Conservation (phyloP, 768 basidiomycete genomes). For the Guyanaporus albipodus region DNA sequence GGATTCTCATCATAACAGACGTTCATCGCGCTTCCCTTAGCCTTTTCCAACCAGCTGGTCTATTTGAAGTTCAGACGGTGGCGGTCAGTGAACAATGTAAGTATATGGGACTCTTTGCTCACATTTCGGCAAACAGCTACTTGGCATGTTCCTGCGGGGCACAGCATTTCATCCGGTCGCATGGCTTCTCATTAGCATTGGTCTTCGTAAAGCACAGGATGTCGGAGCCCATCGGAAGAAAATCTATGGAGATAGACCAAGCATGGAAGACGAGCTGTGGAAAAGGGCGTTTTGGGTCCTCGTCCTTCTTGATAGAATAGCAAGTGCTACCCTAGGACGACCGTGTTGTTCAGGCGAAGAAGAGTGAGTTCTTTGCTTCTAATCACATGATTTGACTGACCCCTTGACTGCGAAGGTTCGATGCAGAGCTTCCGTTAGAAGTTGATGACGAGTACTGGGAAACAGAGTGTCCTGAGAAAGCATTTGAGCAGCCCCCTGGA, state of each 20-base stretch:
- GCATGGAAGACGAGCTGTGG: constrained; percentile 65
- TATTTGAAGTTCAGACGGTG: constrained; percentile 63
- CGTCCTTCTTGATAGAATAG: constrained; percentile 55
- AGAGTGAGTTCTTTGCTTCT: constrained; percentile 45
- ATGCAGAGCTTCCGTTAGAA: constrained; percentile 76
- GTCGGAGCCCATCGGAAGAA: constrained; percentile 71
- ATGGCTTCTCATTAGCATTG: constrained; percentile 55
- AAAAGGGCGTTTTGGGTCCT: constrained; percentile 78
- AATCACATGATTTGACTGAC: constrained; percentile 4
- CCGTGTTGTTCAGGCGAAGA: constrained; percentile 57
- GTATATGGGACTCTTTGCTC: constrained; percentile 1
- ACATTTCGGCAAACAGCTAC: constrained; percentile 35
- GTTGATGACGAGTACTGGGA: constrained; percentile 84
- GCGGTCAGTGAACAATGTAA: constrained; percentile 34
- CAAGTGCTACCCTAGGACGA: constrained; percentile 51
- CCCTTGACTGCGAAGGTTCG: constrained; percentile 55
- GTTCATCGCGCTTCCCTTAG: constrained; percentile 49
- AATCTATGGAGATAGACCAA: constrained; percentile 45
- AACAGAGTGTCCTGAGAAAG: constrained; percentile 39
- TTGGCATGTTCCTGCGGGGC: constrained; percentile 52
- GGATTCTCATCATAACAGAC: constrained; percentile 33
- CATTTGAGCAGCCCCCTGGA: constrained; percentile 65
- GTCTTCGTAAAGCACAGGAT: constrained; percentile 63
- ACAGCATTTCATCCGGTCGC: constrained; percentile 45
- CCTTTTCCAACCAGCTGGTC: constrained; percentile 50